phyloP scores from a whole-genome alignment of 1,139 yeast genomes.

The Hemisphaericaspora xylofermentans region DNA sequence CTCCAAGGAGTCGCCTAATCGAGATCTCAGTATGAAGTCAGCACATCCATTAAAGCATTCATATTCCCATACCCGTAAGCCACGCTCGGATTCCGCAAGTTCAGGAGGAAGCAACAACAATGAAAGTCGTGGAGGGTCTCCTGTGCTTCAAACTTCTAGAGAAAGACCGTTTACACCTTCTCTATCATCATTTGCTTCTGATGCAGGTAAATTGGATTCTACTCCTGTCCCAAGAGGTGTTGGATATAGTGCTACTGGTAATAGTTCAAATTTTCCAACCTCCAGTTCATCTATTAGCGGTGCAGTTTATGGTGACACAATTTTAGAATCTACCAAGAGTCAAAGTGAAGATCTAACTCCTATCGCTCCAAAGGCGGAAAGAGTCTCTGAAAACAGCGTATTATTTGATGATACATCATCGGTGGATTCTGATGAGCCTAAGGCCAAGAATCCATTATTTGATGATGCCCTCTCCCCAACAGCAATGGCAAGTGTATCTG shows the following conservation, averaged over 20 bases:
- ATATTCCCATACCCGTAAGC: conserved; percentile 34
- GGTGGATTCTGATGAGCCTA: not conserved
- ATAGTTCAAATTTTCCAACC: no score
- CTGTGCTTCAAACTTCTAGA: conserved; percentile 9
- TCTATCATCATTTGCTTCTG: not conserved
- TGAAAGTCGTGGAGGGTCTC: conserved; percentile 27
- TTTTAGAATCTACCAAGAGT: not conserved
- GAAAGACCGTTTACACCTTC: not conserved
- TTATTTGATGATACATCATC: conserved; percentile 2
- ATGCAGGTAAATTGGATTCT: not conserved
- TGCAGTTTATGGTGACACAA: not conserved
- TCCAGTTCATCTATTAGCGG: not conserved
- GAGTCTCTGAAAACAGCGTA: not conserved
- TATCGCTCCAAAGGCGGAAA: not conserved
- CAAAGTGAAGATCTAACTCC: not conserved
- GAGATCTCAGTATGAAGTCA: conserved; percentile 8
- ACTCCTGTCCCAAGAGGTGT: not conserved
- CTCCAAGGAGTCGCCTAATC: conserved; percentile 6
- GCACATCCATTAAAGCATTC: conserved; percentile 24
- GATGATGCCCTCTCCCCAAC: conserved; percentile 8
- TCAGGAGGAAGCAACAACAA: conserved; percentile 11
- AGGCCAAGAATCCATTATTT: conserved; percentile 9
- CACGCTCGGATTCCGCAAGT: conserved; percentile 1
- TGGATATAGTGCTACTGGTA: not conserved
- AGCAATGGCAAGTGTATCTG: conserved; percentile 16